phyloP scores from a whole-genome alignment of 371 early-diverging fungal species.

The Syncephalastrum monosporum region DNA sequence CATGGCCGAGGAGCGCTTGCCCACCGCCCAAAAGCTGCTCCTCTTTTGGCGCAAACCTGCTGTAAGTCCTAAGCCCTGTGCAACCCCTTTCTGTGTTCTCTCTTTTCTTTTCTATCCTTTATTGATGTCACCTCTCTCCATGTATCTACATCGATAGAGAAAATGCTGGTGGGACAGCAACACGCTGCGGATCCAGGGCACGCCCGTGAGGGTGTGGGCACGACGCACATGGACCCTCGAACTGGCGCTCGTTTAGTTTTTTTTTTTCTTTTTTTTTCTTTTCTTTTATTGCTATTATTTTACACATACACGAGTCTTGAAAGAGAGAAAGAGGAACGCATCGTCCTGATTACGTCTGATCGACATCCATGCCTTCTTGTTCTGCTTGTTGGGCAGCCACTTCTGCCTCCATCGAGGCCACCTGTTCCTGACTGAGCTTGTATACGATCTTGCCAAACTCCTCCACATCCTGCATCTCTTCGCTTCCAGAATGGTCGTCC shows the following conservation, averaged over 20 bases:
- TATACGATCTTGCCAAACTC: conserved; percentile 72
- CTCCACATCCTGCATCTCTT: conserved; percentile 45
- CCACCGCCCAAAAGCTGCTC: conserved; percentile 67
- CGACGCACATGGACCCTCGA: conserved; percentile 76
- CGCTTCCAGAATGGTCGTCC: conserved; percentile 30
- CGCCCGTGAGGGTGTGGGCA: conserved; percentile 64
- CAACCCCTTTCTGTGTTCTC: no score
- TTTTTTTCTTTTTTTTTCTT: neutral
- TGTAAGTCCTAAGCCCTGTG: conserved; percentile 28
- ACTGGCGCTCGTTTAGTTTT: conserved; percentile 56
- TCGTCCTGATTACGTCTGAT: no score
- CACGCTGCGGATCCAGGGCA: conserved; percentile 49
- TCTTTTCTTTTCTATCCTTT: neutral
- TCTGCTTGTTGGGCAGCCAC: conserved; percentile 10
- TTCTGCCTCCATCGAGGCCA: conserved; percentile 31
- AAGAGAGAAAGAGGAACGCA: no score
- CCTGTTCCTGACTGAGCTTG: conserved; percentile 73
- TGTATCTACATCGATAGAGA: conserved; percentile 31
- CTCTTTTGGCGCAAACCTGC: conserved; percentile 79
- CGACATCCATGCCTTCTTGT: conserved; percentile 6
- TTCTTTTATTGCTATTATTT: no score
- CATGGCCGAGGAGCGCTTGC: conserved; percentile 52
- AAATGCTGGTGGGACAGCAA: conserved; percentile 84
- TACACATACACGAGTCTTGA: no score
- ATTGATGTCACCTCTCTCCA: neutral